A percentile compares a stretch with the other conserved stretches of the same genome.
Conservation (phyloP, 768 basidiomycete species). For the Trametes cinnabarina region DNA sequence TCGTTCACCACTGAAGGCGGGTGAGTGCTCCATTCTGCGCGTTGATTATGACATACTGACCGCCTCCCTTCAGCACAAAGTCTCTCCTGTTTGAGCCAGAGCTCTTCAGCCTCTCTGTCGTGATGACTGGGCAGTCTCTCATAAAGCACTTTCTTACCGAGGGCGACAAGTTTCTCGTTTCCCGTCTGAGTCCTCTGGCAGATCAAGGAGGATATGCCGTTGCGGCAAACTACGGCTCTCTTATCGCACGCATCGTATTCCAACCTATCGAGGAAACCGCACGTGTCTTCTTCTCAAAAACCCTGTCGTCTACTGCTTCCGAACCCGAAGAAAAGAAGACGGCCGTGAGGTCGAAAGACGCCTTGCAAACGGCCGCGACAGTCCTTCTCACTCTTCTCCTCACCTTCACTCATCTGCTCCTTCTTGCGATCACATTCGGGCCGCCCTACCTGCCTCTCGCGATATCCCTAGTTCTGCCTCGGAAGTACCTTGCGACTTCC, state of each 20-base stretch:
- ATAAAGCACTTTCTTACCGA: constrained; percentile 96
- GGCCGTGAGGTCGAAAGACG: background rate
- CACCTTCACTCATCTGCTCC: constrained; percentile 65
- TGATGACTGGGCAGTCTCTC: constrained; percentile 85
- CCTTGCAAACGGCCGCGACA: constrained; percentile 39
- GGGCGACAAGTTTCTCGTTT: constrained; percentile 88
- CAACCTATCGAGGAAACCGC: constrained; percentile 95
- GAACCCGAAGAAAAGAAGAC: background rate
- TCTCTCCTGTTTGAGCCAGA: constrained; percentile 42
- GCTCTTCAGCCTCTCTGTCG: constrained; percentile 63
- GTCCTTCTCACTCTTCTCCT: constrained; percentile 51
- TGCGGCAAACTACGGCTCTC: constrained; percentile 96
- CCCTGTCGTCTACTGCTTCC: constrained; percentile 34
- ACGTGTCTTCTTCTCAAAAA: constrained; percentile 83
- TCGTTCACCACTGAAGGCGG: constrained; percentile 23
- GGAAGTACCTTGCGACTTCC: constrained; percentile 67
- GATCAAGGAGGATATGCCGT: constrained; percentile 96
- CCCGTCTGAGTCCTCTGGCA: constrained; percentile 74
- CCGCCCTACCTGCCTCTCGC: constrained; percentile 71
- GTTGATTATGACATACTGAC: background rate
- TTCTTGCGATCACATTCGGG: constrained; percentile 73
- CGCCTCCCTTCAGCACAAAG: constrained; percentile 18
- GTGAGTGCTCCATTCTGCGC: constrained; percentile 24
- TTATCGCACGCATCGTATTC: constrained; percentile 88
- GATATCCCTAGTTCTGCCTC: constrained; percentile 68